A percentile compares a stretch with the other conserved stretches of the same genome.
These are phyloP conservation scores for Chamaecrista fasciculata DNA, from an alignment of 306 rosid genomes.

Conservation along the genomic window DNA sequence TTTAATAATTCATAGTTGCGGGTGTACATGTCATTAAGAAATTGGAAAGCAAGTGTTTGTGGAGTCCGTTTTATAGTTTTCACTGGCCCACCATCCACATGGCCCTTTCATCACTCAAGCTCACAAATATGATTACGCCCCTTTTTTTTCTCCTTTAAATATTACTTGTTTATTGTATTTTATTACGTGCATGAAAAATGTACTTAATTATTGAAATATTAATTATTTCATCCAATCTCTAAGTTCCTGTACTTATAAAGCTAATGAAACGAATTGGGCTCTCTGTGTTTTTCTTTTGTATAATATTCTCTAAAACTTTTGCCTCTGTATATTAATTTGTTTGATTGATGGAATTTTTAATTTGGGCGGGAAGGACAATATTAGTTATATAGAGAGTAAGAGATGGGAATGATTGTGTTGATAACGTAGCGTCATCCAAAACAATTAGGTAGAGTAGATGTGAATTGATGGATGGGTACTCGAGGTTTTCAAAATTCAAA, in stretches of 20 bases:
- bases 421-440: slow-evolving; percentile 32
- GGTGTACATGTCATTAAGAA: slow-evolving; percentile 73
- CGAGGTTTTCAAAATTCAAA: slow-evolving; percentile 29
- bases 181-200: slow-evolving; percentile 31
- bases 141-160: slow-evolving; percentile 20
- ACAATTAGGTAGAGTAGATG: slow-evolving; percentile 64
- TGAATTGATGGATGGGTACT: slow-evolving; percentile 67
- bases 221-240: too few relatives aligned
- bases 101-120: slow-evolving; percentile 57
- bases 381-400: slow-evolving; percentile 25
- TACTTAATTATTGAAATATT: background rate
- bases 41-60: slow-evolving; percentile 63
- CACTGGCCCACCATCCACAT: slow-evolving; percentile 78
- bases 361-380: background rate
- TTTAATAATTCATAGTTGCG: slow-evolving; percentile 53
- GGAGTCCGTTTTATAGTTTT: slow-evolving; percentile 66
- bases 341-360: background rate
- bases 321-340: background rate
- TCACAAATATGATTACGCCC: slow-evolving; percentile 26
- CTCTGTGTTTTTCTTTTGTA: background rate
- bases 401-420: slow-evolving; percentile 10
- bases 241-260: too few relatives aligned
- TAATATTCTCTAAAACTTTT: too few relatives aligned
- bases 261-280: background rate
- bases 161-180: slow-evolving; percentile 3